Conservation (phyloP, 2,329 filamentous ascomycete species). For the Uncinocarpus reesii region DNA sequence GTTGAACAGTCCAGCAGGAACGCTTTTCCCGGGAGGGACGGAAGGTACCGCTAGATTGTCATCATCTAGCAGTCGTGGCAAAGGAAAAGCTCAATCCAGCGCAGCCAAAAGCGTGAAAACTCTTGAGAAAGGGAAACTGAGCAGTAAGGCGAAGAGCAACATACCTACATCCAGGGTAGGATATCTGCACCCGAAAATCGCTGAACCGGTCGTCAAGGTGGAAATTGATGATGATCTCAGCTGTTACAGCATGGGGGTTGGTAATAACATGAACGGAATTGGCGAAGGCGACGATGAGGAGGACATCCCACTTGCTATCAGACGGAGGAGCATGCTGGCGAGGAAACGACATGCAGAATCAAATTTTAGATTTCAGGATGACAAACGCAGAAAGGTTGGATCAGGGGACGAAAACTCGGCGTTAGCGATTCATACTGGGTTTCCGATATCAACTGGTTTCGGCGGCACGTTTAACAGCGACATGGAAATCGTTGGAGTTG, state of each 20-base stretch:
- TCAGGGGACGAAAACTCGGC: not conserved
- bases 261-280: not conserved
- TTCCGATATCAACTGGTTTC: not conserved
- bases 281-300: conserved; percentile 15
- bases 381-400: not conserved
- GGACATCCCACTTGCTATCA: conserved; percentile 17
- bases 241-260: conserved; percentile 2
- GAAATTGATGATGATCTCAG: conserved; percentile 1
- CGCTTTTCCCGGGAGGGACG: not conserved
- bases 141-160: not conserved
- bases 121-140: not conserved
- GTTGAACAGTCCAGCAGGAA: conserved; percentile 1
- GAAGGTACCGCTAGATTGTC: not conserved
- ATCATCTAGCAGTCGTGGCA: not conserved
- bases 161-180: not conserved
- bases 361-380: not conserved
- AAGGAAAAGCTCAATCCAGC: conserved; percentile 1
- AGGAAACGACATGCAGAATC: conserved; percentile 1
- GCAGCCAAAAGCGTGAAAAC: not conserved
- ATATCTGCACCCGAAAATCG: not conserved
- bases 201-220: conserved; percentile 1
- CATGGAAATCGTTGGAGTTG: not conserved
- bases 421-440: not conserved
- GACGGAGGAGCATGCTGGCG: conserved; percentile 3
- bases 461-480: not conserved